These are phyloP conservation scores for Plasmodium inui DNA, from an alignment of 169 alveolate species.

Conservation along the genomic window DNA sequence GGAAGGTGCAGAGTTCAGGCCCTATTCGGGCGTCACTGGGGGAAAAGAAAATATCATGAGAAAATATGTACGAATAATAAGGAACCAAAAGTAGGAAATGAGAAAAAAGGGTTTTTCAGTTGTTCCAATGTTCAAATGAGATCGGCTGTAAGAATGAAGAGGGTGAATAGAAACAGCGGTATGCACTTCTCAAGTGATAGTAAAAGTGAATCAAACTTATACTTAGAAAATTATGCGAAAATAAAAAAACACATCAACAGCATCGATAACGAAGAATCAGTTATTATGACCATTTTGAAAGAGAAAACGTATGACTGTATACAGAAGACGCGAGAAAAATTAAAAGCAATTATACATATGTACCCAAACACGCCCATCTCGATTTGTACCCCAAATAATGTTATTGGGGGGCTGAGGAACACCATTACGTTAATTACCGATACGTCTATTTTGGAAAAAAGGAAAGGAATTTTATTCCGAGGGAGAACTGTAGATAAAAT, in stretches of 20 bases:
- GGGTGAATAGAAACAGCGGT: neutral
- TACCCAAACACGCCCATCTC: slow-evolving; percentile 76
- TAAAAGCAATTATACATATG: slow-evolving; percentile 57
- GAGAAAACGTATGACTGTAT: slow-evolving; percentile 74
- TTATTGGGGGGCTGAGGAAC: slow-evolving; percentile 93
- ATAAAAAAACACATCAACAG: slow-evolving; percentile 59
- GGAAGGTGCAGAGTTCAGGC: neutral
- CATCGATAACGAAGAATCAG: slow-evolving; percentile 70
- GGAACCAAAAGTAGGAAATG: slow-evolving; percentile 9
- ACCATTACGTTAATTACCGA: slow-evolving; percentile 93
- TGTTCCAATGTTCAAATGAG: neutral
- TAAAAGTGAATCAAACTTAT: slow-evolving; percentile 30
- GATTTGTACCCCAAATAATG: slow-evolving; percentile 74
- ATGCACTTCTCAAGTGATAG: slow-evolving; percentile 39
- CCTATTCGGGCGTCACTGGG: neutral
- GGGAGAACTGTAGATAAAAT: slow-evolving; percentile 90
- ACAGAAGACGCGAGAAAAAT: slow-evolving; percentile 69
- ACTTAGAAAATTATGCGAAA: slow-evolving; percentile 46
- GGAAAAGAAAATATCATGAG: slow-evolving; percentile 3
- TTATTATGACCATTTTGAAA: slow-evolving; percentile 54
- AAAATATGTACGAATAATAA: slow-evolving; percentile 5
- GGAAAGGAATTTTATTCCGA: slow-evolving; percentile 92
- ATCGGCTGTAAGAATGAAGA: neutral
- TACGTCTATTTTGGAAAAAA: slow-evolving; percentile 93
- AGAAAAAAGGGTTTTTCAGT: slow-evolving; percentile 10